Conservation (phyloP, 768 basidiomycete species). For the Agaricus blazei region DNA sequence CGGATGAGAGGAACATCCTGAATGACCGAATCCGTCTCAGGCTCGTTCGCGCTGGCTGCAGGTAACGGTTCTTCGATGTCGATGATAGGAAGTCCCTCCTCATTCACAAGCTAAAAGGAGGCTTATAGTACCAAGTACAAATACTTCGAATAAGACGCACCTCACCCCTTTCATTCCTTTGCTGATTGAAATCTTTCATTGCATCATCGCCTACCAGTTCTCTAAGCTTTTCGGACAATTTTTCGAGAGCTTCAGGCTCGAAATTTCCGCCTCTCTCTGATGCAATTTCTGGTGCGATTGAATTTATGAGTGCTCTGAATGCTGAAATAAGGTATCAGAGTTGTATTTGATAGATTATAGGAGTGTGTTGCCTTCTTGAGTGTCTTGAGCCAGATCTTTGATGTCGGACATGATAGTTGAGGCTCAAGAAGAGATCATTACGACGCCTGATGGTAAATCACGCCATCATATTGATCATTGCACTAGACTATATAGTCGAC, state of each 20-base stretch:
- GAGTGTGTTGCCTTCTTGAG: constrained; percentile 22
- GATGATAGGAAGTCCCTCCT: constrained; percentile 76
- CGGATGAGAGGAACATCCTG: constrained; percentile 45
- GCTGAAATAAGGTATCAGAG: constrained; percentile 20
- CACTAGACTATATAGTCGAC: too few species aligned
- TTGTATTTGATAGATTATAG: background rate
- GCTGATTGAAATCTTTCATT: constrained; percentile 24
- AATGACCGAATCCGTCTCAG: constrained; percentile 15
- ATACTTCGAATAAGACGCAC: constrained; percentile 34
- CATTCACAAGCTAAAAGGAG: constrained; percentile 53
- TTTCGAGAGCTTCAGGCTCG: constrained; percentile 43
- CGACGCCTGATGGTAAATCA: too few species aligned
- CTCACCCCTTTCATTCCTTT: constrained; percentile 55
- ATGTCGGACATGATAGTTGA: constrained; percentile 12
- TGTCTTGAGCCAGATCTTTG: constrained; percentile 22
- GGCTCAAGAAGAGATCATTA: background rate
- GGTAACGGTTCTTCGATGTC: constrained; percentile 64
- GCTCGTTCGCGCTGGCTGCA: constrained; percentile 14
- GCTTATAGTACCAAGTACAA: constrained; percentile 17
- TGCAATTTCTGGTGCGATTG: constrained; percentile 28
- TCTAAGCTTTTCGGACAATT: constrained; percentile 54
- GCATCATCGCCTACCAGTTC: constrained; percentile 49
- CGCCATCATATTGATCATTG: too few species aligned
- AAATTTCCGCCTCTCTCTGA: constrained; percentile 23
- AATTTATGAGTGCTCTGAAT: constrained; percentile 35